Percentiles rank a stretch among this genome's conserved stretches.
phyloP scores from a whole-genome alignment of 257 asterid genomes.

The Solanum boliviense region DNA sequence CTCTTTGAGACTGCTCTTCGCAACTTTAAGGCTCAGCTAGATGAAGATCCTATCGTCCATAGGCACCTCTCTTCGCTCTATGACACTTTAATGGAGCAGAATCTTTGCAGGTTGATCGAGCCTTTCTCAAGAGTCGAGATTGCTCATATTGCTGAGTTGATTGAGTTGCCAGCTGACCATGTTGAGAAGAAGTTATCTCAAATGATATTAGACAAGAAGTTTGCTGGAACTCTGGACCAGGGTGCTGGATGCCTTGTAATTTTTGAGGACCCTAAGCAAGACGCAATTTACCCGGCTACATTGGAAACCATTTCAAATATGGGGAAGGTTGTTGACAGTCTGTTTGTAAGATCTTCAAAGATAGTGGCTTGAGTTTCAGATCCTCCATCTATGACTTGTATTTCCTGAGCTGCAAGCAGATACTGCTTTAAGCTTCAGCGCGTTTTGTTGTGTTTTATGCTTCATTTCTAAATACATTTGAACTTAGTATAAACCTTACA shows the following conservation, averaged over 20 bases:
- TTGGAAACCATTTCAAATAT: conserved; percentile 30
- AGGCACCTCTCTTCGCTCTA: conserved; percentile 35
- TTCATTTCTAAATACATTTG: neutral
- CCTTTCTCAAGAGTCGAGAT: conserved; percentile 33
- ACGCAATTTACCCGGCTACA: conserved; percentile 29
- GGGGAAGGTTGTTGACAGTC: conserved; percentile 43
- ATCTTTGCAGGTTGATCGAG: conserved; percentile 39
- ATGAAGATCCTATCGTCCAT: conserved; percentile 35
- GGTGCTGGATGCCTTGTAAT: conserved; percentile 42
- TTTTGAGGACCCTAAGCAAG: conserved; percentile 35
- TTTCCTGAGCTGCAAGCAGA: neutral
- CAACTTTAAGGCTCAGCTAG: conserved; percentile 25
- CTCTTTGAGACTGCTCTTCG: conserved; percentile 30
- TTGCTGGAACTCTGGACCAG: conserved; percentile 39
- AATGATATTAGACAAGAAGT: conserved; percentile 41
- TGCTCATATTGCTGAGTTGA: conserved; percentile 31
- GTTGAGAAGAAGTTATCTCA: conserved; percentile 40
- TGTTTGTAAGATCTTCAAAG: conserved; percentile 26
- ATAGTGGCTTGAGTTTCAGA: conserved; percentile 15
- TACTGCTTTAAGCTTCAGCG: neutral
- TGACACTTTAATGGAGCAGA: conserved; percentile 35
- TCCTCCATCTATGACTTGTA: neutral
- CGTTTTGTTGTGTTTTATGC: neutral
- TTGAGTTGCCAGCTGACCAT: conserved; percentile 29
- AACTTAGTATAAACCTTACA: neutral